Conservation (phyloP, 768 basidiomycete genomes). For the Termitomyces sp. region DNA sequence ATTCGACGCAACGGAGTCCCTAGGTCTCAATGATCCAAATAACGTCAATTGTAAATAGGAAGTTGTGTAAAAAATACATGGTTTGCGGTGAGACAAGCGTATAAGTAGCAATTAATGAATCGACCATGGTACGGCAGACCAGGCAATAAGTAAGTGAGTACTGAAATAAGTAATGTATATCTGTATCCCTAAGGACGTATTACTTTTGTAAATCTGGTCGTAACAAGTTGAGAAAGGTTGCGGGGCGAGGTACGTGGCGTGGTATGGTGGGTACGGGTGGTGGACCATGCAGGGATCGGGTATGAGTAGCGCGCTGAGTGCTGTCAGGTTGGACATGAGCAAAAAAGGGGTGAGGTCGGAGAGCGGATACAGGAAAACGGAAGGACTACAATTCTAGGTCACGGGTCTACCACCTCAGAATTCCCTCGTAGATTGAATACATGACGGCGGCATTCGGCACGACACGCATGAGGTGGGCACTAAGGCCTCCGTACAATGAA, state of each 20-base stretch:
- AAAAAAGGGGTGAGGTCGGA: not conserved
- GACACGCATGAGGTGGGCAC: conserved; percentile 93
- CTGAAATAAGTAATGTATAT: conserved; percentile 1
- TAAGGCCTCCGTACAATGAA: conserved; percentile 86
- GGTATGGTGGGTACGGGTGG: not conserved
- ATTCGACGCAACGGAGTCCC: not conserved
- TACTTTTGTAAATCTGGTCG: conserved; percentile 3
- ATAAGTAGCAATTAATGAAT: not conserved
- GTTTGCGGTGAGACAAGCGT: not conserved
- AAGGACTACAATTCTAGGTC: not conserved
- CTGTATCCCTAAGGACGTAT: not conserved
- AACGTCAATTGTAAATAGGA: not conserved
- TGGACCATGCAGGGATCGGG: not conserved
- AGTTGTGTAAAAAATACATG: not conserved
- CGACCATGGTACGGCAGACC: not conserved
- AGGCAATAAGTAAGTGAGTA: conserved; percentile 1
- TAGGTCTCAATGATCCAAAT: not conserved
- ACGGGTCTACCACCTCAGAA: conserved; percentile 50
- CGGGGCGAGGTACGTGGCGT: too few species aligned
- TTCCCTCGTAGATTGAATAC: conserved; percentile 92
- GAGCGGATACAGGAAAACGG: too few species aligned
- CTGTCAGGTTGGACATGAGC: not conserved
- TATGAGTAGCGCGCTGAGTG: not conserved
- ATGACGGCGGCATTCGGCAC: conserved; percentile 97
- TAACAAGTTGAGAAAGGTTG: not conserved